These are phyloP conservation scores for Diversispora epigaea DNA, from an alignment of 192 early-diverging fungal genomes.

Conservation along the genomic window DNA sequence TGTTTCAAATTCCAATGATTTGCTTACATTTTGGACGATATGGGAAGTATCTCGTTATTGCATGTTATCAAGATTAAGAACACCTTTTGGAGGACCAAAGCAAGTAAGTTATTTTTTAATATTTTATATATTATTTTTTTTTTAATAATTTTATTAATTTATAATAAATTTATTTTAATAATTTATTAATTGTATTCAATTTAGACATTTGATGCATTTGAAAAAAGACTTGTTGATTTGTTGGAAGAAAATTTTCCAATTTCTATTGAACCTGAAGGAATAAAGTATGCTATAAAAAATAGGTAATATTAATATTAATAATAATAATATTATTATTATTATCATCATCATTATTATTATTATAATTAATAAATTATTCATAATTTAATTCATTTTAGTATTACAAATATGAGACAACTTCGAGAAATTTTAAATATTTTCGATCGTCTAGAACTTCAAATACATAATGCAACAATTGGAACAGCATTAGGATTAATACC, in stretches of 20 bases:
- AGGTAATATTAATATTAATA: neutral
- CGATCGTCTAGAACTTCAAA: slow-evolving; percentile 74
- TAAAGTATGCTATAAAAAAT: neutral
- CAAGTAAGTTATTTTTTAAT: slow-evolving; percentile 42
- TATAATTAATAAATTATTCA: too few species aligned
- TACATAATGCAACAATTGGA: slow-evolving; percentile 64
- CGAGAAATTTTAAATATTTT: slow-evolving; percentile 56
- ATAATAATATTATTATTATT: neutral
- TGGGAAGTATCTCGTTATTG: slow-evolving; percentile 78
- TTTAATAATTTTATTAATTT: neutral
- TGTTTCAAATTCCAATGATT: slow-evolving; percentile 41
- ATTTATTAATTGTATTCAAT: neutral
- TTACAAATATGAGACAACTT: slow-evolving; percentile 29
- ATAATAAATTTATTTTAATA: neutral
- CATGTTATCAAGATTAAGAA: slow-evolving; percentile 68
- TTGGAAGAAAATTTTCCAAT: slow-evolving; percentile 8
- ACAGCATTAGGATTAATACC: slow-evolving; percentile 55
- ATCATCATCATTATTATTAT: neutral
- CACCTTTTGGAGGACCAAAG: slow-evolving; percentile 71
- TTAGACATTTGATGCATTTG: slow-evolving; percentile 55
- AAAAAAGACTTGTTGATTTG: slow-evolving; percentile 44
- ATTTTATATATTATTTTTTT: neutral
- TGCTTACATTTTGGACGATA: slow-evolving; percentile 66
- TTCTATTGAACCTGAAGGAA: neutral
- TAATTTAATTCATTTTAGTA: slow-evolving; percentile 3